phyloP scores from a whole-genome alignment of 2,329 filamentous ascomycete genomes.

The Leptodontidium sp. region DNA sequence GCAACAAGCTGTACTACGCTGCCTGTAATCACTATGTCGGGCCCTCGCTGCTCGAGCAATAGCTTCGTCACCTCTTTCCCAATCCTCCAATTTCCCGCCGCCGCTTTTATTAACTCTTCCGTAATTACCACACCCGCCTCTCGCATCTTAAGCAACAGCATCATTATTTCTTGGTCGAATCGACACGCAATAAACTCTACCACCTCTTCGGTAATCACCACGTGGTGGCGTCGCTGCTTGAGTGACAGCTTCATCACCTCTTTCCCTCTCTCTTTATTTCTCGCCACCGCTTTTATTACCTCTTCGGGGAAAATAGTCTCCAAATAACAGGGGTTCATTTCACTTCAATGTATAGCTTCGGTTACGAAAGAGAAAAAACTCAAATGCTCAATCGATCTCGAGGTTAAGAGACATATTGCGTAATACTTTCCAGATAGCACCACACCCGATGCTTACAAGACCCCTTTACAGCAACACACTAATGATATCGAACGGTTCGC shows the following conservation, averaged over 20 bases:
- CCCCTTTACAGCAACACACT: too few species aligned
- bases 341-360: too few species aligned
- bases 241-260: not conserved
- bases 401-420: too few species aligned
- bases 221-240: not conserved
- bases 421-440: too few species aligned
- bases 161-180: not conserved
- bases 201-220: not conserved
- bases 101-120: slow-evolving; percentile 5
- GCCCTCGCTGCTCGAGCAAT: not conserved
- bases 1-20: not conserved
- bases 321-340: too few species aligned
- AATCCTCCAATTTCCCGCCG: slow-evolving; percentile 4
- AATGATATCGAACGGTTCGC: too few species aligned
- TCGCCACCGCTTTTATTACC: not conserved
- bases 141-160: not conserved
- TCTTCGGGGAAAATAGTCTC: not conserved
- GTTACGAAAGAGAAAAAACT: too few species aligned
- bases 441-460: too few species aligned
- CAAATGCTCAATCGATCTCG: too few species aligned
- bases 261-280: not conserved
- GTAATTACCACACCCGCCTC: not conserved
- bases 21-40: not conserved
- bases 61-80: slow-evolving; percentile 14
- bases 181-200: not conserved